Base-by-base conservation (phyloP, 257 asterid genomes). In the Capsicum rhomboideum region DNA sequence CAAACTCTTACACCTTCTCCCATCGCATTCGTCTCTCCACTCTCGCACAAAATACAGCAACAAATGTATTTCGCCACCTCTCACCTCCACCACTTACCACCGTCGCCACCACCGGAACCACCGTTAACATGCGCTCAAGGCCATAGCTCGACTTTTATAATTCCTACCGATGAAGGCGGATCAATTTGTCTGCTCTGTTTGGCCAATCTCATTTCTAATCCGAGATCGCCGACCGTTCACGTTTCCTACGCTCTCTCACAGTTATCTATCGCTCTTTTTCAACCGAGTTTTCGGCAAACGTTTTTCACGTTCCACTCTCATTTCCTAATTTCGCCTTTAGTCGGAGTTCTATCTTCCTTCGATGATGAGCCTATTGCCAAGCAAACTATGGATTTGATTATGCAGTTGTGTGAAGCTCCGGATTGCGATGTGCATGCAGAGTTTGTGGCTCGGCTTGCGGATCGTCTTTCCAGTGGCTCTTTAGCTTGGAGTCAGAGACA, bases 241-340 rank as follows among this genome's bases (percentile, higher is more conserved):
- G 93, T 92, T 34, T 96, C 98, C 86, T 94, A 93, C 90, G 98
- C 97, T 20, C 97, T 96, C 81, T 94, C 98, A 56, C 98, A 96
- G 91, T 94, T 96, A 83, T 92, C 96, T 54, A 92, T 84, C 78
- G 98, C 98, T 23, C 82, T 93, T 13, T 86, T 89, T 6, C 98
- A 96, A 87, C 91, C 93, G 13, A 95, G 89, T 0, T 96, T 96
- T 82, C 89, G 91, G 84, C 91, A 87, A 21, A 58, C 91, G 44
- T 90, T 93, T 71, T 88, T 93, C 79, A 85, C 89, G 11, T 90
- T 85, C 83, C 99, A 96, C 88, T 86, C 98, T 72, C 96, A 94
- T 86, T 94, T 94, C 91, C 97, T 96, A 46, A 86, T 93, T 81
- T 92, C 98, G 18, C 98, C 99, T 66, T 95, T 96, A 18, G 85